phyloP scores from a whole-genome alignment of 1,284 basidiomycete species.

The Melampsora larici-populina region DNA sequence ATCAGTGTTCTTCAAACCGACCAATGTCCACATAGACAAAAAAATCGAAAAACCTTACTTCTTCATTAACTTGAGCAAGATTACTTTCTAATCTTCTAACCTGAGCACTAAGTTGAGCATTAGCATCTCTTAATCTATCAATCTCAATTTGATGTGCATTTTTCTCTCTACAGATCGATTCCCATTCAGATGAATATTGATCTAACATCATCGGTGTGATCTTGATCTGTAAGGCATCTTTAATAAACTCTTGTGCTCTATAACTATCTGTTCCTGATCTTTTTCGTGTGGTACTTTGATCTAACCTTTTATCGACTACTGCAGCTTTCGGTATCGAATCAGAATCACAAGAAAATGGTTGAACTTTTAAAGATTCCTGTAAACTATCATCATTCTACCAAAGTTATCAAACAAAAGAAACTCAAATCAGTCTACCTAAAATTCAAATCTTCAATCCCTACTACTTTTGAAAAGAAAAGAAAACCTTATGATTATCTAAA shows the following conservation, averaged over 20 bases:
- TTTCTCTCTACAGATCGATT: constrained; percentile 65
- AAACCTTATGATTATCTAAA: neutral
- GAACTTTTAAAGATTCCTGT: neutral
- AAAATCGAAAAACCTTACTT: constrained; percentile 61
- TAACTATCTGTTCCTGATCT: constrained; percentile 55
- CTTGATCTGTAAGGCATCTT: constrained; percentile 73
- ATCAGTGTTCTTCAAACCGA: constrained; percentile 10
- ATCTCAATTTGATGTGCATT: constrained; percentile 76
- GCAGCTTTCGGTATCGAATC: constrained; percentile 33
- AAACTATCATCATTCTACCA: neutral
- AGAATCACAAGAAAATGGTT: neutral
- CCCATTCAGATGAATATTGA: constrained; percentile 75
- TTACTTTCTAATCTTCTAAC: constrained; percentile 76
- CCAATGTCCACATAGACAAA: constrained; percentile 11
- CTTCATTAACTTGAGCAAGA: constrained; percentile 71
- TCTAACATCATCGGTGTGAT: constrained; percentile 58
- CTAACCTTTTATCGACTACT: constrained; percentile 50
- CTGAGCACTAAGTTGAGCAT: constrained; percentile 71
- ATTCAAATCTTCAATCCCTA: neutral
- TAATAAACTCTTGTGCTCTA: constrained; percentile 73
- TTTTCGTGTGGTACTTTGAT: constrained; percentile 48
- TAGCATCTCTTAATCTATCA: constrained; percentile 72
- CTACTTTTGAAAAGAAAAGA: neutral
- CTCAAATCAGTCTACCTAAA: neutral
- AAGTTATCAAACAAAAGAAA: neutral